Base-by-base conservation (phyloP, 768 basidiomycete species). In the Russula sp. region DNA sequence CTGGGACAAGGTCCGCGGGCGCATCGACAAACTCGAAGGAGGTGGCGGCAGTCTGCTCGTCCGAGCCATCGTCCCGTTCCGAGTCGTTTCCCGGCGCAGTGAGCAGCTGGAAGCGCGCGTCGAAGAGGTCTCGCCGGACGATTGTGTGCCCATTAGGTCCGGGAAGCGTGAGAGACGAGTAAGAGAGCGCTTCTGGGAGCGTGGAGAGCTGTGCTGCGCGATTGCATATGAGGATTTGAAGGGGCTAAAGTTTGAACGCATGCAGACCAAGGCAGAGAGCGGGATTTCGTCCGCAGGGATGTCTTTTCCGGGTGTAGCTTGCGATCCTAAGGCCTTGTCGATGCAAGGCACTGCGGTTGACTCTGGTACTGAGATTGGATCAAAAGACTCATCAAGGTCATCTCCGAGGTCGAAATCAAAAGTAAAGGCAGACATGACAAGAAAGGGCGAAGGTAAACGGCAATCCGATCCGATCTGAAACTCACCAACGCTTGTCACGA, bases 21-120 rank as follows among this genome's bases (percentile, higher is more conserved):
- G 86, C 83, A 65, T 93, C 88, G 18, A 96, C 76, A 60, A 88
- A 91, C 1, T 41, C 42, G 13, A 79, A 87, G 16, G 96, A 76
- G 60, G 87, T 90, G 1, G 47, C 56, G 14, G 79, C 77, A 0
- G 88, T 75, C 63, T 53, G 58, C 38, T 52, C 49, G 58, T 60
- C 65, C 25, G 38, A 34, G 25, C n/a, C n/a, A n/a, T n/a, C n/a
- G n/a, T 29, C 25, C 25, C 25, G 25, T 29, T 29, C 3, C 25
- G 25, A 29, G 25, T 29, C 25, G 25, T 29, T 29, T 29, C 25
- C 25, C 47, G 41, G 18, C 29, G 29, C 71, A 73, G 60, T 85
- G 81, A 3, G 87, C 81, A 97, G 75, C 71, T 98, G 95, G 72
- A 96, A 97, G n/a, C 94, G 84, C 0, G 90, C 95, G 73, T 99